phyloP scores from a whole-genome alignment of 192 early-diverging fungal genomes.

The Entrophospora sp. region DNA sequence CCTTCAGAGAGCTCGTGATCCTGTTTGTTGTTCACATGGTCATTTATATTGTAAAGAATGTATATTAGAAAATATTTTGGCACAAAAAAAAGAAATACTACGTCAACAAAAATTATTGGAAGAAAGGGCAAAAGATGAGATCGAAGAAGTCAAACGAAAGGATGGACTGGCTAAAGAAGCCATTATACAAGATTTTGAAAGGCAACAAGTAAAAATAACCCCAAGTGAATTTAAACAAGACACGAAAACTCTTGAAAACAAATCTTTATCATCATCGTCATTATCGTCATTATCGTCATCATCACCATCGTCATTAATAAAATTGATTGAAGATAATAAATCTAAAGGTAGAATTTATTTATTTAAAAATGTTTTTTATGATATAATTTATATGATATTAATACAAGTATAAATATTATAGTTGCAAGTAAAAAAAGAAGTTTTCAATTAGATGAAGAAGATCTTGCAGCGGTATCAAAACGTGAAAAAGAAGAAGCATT shows the following conservation, averaged over 20 bases:
- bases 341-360: too few species aligned
- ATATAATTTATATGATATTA: neutral
- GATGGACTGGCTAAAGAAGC: constrained; percentile 42
- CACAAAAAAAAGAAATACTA: constrained; percentile 75
- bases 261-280: too few species aligned
- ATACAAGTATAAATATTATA: neutral
- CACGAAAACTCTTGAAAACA: too few species aligned
- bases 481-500: constrained; percentile 26
- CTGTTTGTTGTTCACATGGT: constrained; percentile 60
- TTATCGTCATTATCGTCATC: too few species aligned
- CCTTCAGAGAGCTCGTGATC: constrained; percentile 63
- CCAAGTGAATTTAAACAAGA: constrained; percentile 19
- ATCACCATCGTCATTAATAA: too few species aligned
- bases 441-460: constrained; percentile 26
- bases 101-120: constrained; percentile 41
- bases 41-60: constrained; percentile 91
- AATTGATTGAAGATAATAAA: too few species aligned
- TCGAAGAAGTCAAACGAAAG: constrained; percentile 32
- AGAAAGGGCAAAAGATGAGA: constrained; percentile 35
- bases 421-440: constrained; percentile 27
- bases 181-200: constrained; percentile 52
- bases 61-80: constrained; percentile 69
- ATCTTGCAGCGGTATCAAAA: constrained; percentile 21
- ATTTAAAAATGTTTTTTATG: too few species aligned
- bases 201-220: constrained; percentile 50